Conservation (phyloP, 129 eudicot genomes). For the Apium graveolens region DNA sequence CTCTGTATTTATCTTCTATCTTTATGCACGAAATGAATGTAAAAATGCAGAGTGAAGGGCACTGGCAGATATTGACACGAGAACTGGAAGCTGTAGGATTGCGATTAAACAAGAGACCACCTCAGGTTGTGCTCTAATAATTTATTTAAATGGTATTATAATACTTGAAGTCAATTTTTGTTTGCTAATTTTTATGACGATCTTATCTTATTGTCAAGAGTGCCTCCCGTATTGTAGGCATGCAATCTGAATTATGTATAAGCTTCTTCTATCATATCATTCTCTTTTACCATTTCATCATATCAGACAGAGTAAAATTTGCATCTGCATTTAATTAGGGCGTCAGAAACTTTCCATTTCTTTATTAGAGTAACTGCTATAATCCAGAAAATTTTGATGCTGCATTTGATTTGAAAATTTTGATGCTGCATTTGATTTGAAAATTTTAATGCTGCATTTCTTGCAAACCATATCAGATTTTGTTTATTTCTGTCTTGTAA, state of each 20-base stretch:
- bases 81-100: conserved; percentile 99
- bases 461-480: not conserved
- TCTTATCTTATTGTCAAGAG: not conserved
- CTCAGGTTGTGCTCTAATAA: conserved; percentile 49
- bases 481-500: not conserved
- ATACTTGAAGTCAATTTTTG: not conserved
- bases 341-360: not conserved
- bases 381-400: not conserved
- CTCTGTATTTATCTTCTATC: not conserved
- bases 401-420: not conserved
- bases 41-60: conserved; percentile 78
- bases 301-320: not conserved
- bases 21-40: not conserved
- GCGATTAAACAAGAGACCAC: conserved; percentile 92
- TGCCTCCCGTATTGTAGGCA: not conserved
- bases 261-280: not conserved
- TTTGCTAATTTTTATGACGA: not conserved
- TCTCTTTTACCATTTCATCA: too few species aligned
- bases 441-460: not conserved
- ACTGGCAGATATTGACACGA: conserved; percentile 88
- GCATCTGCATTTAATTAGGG: not conserved
- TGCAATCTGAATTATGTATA: not conserved
- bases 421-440: not conserved
- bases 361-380: not conserved
- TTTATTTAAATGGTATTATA: not conserved